These are phyloP conservation scores for Pseudogymnoascus sp. DNA, from an alignment of 2,329 filamentous ascomycete species.

Conservation along the genomic window DNA sequence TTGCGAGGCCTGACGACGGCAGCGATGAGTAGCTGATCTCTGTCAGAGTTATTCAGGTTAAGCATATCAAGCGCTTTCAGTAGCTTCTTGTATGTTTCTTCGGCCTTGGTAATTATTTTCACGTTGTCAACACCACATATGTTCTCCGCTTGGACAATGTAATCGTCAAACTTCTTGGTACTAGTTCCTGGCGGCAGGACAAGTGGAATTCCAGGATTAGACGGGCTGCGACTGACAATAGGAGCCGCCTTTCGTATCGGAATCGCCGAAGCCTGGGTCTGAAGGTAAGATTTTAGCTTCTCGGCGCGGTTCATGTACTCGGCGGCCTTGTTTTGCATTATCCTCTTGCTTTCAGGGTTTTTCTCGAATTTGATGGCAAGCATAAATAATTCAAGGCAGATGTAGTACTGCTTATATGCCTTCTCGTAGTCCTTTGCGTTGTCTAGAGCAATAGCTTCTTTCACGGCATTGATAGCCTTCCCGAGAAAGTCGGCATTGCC, in stretches of 20 bases:
- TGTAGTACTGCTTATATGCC: neutral
- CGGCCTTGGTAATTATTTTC: neutral
- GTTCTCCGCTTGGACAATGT: neutral
- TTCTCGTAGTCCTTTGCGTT: neutral
- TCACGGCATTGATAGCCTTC: neutral
- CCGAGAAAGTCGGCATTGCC: neutral
- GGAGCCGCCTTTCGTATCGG: neutral
- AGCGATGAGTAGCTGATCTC: constrained; percentile 25
- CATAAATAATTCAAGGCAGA: constrained; percentile 60
- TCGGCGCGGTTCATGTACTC: constrained; percentile 97
- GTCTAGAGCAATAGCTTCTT: neutral
- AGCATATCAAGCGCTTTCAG: neutral
- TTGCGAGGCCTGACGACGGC: constrained; percentile 37
- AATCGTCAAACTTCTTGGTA: neutral
- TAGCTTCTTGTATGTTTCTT: neutral
- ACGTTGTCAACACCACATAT: neutral
- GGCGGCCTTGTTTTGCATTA: constrained; percentile 83
- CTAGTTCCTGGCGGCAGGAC: neutral
- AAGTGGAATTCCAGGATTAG: neutral
- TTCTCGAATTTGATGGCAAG: constrained; percentile 97
- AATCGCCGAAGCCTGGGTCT: neutral
- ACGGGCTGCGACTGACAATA: neutral
- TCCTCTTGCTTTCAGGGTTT: constrained; percentile 87
- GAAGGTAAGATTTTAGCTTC: constrained; percentile 82
- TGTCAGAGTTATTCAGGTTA: neutral